Conservation (phyloP, 306 rosid genomes). For the Sechiopsis laciniata region DNA sequence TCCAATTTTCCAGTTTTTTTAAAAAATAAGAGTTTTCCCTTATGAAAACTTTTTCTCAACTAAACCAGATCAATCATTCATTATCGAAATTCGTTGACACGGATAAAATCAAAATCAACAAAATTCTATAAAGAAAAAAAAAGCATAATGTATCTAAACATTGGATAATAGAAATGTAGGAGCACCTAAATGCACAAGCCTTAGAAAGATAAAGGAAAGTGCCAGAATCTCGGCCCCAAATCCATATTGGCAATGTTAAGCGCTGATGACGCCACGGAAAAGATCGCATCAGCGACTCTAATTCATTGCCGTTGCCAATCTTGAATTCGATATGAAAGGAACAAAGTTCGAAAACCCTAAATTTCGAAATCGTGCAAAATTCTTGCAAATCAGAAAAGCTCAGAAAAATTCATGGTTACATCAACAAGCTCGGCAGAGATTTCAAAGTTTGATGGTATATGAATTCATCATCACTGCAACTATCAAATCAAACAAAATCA, state of each 20-base stretch:
- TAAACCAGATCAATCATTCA: too few relatives aligned
- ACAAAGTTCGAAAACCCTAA: neutral
- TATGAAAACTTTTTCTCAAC: too few relatives aligned
- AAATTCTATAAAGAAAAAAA: too few relatives aligned
- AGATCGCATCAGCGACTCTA: constrained; percentile 86
- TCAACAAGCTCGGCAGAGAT: constrained; percentile 67
- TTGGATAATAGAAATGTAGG: constrained; percentile 31
- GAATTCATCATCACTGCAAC: constrained; percentile 48
- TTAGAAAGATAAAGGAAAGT: constrained; percentile 28
- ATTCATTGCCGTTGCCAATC: constrained; percentile 59
- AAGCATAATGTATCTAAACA: neutral
- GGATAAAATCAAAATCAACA: too few relatives aligned
- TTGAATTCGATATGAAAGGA: neutral
- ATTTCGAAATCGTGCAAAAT: too few relatives aligned
- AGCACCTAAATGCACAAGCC: constrained; percentile 63
- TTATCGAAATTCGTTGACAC: too few relatives aligned
- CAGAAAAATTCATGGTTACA: constrained; percentile 43
- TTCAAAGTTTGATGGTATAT: constrained; percentile 94
- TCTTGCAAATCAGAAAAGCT: constrained; percentile 33
- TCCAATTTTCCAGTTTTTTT: too few relatives aligned
- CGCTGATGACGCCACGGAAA: constrained; percentile 49
- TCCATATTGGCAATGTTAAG: constrained; percentile 83
- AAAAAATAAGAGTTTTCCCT: too few relatives aligned
- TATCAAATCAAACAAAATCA: neutral
- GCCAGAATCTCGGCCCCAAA: constrained; percentile 71